Evolutionary conservation across 805 yeast species (phyloP), one percentile per base, ranked within the genome.

Genomic region (Starmerella bacillaris): DNA sequence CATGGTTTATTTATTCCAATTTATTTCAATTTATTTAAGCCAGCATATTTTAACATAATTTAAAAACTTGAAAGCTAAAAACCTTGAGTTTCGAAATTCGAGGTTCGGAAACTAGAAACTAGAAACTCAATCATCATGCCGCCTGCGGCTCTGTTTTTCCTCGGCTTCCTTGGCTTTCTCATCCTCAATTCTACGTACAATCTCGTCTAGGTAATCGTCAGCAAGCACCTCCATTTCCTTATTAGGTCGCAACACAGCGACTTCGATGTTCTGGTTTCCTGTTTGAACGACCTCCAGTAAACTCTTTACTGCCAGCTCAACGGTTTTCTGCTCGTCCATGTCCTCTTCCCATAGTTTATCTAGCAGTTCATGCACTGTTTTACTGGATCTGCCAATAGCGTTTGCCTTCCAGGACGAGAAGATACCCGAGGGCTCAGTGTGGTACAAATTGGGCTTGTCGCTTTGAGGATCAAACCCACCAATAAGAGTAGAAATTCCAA

Each of bases 351-450:
- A 82, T 51, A 80, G 78, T 60, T 83, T 84, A 56, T 89, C 98
- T 56, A 89, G 67, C 49, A 84, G 79, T 56, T 89, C 98, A 48
- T 92, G 74, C 24, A 89, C 95, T 3, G 96, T 86, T 57, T 89
- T 86, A 43, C 89, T 70, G 42, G 89, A 78, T 53, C 94, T 73
- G 39, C 98, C 98, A 51, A 89, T 89, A 15, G 96, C 83, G 54
- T 80, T 86, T 22, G 96, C 95, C 56, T 84, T 80, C 98, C 98
- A 89, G 3, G 94, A 92, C 32, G 92, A 79, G 55, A 77, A 86
- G 45, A 89, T 86, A 18, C 98, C 98, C 31, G 93, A 78, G 29
- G 98, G 98, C 57, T 89, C 98, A 9, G 98, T 89, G 57, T 79
- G 92, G 60, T 75, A 89, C 45, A 89, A 67, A 54, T 70, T 74